Conservation (phyloP, 495 filamentous ascomycete species). For the Penicillium riverlandense region DNA sequence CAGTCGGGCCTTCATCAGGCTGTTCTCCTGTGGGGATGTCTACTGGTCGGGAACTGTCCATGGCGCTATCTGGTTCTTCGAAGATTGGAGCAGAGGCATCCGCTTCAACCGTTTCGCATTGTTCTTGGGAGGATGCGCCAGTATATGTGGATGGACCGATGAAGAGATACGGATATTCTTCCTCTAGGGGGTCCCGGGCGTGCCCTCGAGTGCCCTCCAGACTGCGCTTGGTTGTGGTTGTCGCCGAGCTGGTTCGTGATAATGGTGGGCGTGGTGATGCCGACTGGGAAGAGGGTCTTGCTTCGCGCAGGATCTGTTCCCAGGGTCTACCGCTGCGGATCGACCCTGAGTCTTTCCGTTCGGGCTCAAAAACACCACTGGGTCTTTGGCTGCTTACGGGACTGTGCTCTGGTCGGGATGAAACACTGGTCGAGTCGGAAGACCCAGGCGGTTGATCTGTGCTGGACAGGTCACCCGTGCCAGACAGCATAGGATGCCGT, state of each 20-base stretch:
- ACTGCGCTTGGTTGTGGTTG: constrained; percentile 34
- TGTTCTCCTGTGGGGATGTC: constrained; percentile 5
- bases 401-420: constrained; percentile 10
- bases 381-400: constrained; percentile 10
- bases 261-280: constrained; percentile 18
- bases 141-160: constrained; percentile 57
- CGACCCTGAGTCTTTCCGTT: constrained; percentile 23
- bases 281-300: constrained; percentile 12
- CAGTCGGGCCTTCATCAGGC: constrained; percentile 26
- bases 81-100: constrained; percentile 10
- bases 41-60: constrained; percentile 9
- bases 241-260: constrained; percentile 30
- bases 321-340: constrained; percentile 15
- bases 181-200: constrained; percentile 56
- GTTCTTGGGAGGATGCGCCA: constrained; percentile 15
- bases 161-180: constrained; percentile 58
- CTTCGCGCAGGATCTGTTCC: constrained; percentile 10
- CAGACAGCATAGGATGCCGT: constrained; percentile 41
- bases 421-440: constrained; percentile 11
- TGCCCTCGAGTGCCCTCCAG: constrained; percentile 51
- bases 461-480: constrained; percentile 29
- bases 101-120: constrained; percentile 3
- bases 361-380: constrained; percentile 12
- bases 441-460: not conserved
- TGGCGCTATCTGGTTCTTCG: constrained; percentile 18